A percentile compares a stretch with the other conserved stretches of the same genome.
phyloP scores from a whole-genome alignment of 139 green algal species.

The Desmodesmus armatus region DNA sequence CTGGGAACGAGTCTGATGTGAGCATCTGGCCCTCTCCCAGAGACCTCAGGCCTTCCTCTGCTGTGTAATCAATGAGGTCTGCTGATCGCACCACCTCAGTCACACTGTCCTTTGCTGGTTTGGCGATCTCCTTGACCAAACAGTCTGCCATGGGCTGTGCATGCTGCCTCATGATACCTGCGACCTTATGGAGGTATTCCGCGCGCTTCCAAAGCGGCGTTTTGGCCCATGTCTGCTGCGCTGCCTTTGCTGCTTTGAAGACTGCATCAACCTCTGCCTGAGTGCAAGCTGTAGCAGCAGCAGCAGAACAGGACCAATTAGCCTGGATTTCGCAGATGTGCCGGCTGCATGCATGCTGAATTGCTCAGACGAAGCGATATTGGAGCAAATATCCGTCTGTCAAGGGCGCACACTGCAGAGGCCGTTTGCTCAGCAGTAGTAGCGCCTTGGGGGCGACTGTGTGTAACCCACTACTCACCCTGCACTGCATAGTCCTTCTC shows the following conservation, averaged over 20 bases:
- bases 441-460: not conserved
- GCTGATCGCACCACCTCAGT: conserved; percentile 88
- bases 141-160: conserved; percentile 87
- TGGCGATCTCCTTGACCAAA: conserved; percentile 95
- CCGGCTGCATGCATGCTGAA: not conserved
- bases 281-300: conserved; percentile 84
- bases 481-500: conserved; percentile 77
- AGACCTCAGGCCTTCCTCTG: conserved; percentile 92
- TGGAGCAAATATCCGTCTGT: too few species aligned
- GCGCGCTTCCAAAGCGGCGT: conserved; percentile 93
- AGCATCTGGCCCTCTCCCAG: conserved; percentile 91
- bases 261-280: conserved; percentile 89
- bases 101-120: conserved; percentile 87
- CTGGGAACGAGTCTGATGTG: conserved; percentile 91
- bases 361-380: too few species aligned
- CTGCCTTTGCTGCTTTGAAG: conserved; percentile 81
- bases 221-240: conserved; percentile 87
- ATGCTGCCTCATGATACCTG: conserved; percentile 84
- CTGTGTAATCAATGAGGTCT: conserved; percentile 94
- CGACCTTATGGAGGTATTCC: conserved; percentile 83
- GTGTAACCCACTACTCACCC: conserved; percentile 58
- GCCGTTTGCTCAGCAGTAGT: not conserved
- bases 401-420: not conserved
- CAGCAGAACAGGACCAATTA: not conserved
- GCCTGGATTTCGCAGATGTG: not conserved